Conservation (phyloP, 2,329 filamentous ascomycete genomes). For the Fusarium dlaminii region DNA sequence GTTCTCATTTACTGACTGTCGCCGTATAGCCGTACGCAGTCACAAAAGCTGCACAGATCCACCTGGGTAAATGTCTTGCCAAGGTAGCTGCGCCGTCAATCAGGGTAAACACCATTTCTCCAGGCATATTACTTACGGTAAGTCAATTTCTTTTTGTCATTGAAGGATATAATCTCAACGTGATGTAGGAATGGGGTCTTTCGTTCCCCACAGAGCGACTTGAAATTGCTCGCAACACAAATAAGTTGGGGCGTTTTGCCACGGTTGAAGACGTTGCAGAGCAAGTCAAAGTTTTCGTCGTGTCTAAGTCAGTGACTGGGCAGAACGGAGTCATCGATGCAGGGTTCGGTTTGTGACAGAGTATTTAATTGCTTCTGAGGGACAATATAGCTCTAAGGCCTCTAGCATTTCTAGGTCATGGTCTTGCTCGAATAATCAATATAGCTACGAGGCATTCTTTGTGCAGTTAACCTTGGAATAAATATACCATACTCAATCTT, state of each 20-base stretch:
- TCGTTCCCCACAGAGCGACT: conserved; percentile 67
- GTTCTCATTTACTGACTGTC: neutral
- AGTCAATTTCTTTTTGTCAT: neutral
- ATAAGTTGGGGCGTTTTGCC: conserved; percentile 67
- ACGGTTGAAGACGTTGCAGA: conserved; percentile 63
- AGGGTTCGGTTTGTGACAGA: neutral
- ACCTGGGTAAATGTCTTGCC: conserved; percentile 65
- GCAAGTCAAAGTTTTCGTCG: conserved; percentile 61
- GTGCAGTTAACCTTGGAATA: no score
- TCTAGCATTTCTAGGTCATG: accelerated
- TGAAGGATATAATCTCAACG: neutral
- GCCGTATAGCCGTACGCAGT: conserved; percentile 73
- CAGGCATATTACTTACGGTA: conserved; percentile 62
- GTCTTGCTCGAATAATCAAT: accelerated
- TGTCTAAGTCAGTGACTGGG: conserved; percentile 60
- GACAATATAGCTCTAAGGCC: accelerated
- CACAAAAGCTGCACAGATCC: conserved; percentile 77
- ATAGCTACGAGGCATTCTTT: accelerated
- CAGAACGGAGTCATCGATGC: conserved; percentile 61
- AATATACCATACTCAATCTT: accelerated
- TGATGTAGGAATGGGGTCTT: conserved; percentile 67
- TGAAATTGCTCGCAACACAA: conserved; percentile 61
- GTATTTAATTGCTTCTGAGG: accelerated
- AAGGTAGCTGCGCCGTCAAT: conserved; percentile 63
- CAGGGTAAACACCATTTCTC: conserved; percentile 67